Conservation (phyloP, 345 rosid species). For the Euphorbia peplus region DNA sequence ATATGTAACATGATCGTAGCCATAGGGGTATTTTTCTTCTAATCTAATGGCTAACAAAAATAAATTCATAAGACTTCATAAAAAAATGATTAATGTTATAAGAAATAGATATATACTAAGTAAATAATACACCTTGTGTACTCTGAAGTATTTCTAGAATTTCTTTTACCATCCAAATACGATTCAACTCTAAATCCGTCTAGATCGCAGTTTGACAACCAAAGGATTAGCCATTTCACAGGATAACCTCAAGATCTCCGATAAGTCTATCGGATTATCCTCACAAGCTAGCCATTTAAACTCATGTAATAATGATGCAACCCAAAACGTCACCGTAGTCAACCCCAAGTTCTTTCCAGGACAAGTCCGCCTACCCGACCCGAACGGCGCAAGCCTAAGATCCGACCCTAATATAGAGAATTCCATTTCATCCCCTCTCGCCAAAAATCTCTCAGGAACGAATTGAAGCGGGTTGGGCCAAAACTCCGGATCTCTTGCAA, state of each 20-base stretch:
- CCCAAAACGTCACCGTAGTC: constrained; percentile 65
- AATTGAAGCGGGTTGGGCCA: constrained; percentile 71
- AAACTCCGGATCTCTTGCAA: constrained; percentile 61
- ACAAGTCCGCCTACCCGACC: constrained; percentile 78
- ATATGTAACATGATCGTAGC: no score
- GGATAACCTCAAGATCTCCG: constrained; percentile 67
- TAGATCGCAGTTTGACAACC: constrained; percentile 36
- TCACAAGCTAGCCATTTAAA: constrained; percentile 51
- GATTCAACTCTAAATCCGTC: no score
- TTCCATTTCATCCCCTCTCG: constrained; percentile 39
- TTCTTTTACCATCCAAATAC: no score
- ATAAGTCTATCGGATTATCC: constrained; percentile 45
- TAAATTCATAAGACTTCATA: no score
- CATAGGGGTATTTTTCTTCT: no score
- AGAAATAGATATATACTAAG: no score
- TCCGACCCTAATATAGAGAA: constrained; percentile 81
- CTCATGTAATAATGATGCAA: constrained; percentile 64
- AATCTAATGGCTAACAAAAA: no score
- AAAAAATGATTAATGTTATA: no score
- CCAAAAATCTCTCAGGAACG: constrained; percentile 61
- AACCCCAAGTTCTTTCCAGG: constrained; percentile 75
- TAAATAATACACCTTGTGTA: no score
- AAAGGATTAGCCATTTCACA: constrained; percentile 84
- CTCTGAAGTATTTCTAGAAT: no score
- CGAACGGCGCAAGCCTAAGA: constrained; percentile 80